Conservation (phyloP, 352 stramenopile genomes). For the Phytophthora rubi region DNA sequence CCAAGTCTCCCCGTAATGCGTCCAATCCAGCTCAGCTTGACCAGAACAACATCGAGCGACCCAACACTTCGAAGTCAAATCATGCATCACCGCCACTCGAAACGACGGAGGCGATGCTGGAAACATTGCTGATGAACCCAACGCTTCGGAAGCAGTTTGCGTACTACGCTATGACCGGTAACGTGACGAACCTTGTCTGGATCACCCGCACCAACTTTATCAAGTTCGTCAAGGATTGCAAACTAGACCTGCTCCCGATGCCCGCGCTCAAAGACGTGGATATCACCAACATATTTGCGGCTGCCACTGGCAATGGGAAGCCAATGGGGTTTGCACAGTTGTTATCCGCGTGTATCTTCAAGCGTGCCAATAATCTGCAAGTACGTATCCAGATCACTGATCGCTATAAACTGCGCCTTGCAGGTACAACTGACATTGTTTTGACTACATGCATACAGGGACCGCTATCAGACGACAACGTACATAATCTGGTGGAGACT, state of each 20-base stretch:
- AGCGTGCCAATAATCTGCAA: constrained; percentile 34
- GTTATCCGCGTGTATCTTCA: constrained; percentile 53
- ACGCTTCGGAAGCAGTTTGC: constrained; percentile 71
- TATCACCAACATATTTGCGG: constrained; percentile 58
- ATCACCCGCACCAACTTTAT: constrained; percentile 69
- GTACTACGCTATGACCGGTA: constrained; percentile 69
- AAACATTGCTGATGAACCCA: constrained; percentile 52
- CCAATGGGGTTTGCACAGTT: constrained; percentile 63
- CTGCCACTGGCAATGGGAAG: constrained; percentile 37
- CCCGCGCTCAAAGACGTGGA: constrained; percentile 59
- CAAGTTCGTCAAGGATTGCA: constrained; percentile 72
- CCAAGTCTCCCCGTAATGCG: constrained; percentile 6
- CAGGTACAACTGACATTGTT: neutral
- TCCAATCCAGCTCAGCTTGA: neutral
- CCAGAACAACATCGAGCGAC: neutral
- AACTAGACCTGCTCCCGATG: constrained; percentile 42
- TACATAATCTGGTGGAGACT: constrained; percentile 55
- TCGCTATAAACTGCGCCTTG: neutral
- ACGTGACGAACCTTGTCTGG: constrained; percentile 68
- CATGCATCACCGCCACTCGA: constrained; percentile 5
- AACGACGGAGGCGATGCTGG: constrained; percentile 25
- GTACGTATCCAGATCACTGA: constrained; percentile 15
- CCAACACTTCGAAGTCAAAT: constrained; percentile 1
- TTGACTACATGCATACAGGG: constrained; percentile 1
- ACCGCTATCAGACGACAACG: constrained; percentile 27